Conservation (phyloP, 2,329 filamentous ascomycete genomes). For the Bimuria novae-zelandiae region DNA sequence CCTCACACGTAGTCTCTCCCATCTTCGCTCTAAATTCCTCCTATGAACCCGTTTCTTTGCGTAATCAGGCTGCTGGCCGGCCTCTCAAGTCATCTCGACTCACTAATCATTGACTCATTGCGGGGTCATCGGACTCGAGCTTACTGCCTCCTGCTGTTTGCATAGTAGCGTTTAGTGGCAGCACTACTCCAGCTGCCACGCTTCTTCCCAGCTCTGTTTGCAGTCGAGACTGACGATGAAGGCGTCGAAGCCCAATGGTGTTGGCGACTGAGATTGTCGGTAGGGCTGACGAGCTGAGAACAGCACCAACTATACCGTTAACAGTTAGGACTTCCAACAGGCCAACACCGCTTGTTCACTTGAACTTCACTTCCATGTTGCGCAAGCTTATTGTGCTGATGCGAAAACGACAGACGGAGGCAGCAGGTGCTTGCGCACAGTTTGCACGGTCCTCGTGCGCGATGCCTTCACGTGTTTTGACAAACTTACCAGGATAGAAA, state of each 20-base stretch:
- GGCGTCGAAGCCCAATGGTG: not conserved
- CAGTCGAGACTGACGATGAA: not conserved
- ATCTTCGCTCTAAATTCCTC: not conserved
- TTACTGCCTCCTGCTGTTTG: conserved; percentile 1
- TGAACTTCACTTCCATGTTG: not conserved
- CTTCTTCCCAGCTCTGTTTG: not conserved
- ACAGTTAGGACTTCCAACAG: not conserved
- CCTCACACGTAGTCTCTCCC: not conserved
- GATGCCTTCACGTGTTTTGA: no score
- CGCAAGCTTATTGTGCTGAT: not conserved
- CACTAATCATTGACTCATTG: not conserved
- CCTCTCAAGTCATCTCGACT: conserved; percentile 2
- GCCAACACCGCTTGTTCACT: not conserved
- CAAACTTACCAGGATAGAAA: no score
- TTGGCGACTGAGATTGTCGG: not conserved
- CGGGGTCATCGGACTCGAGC: not conserved
- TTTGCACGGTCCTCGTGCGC: no score
- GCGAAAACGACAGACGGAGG: not conserved
- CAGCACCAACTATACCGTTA: not conserved
- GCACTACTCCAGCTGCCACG: not conserved
- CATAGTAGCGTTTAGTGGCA: not conserved
- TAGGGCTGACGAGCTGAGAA: not conserved
- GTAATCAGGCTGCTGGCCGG: not conserved
- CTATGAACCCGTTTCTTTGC: not conserved
- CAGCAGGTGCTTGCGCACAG: no score